Base-by-base conservation (phyloP, 2,329 filamentous ascomycete species). In the Daldinia sp. region DNA sequence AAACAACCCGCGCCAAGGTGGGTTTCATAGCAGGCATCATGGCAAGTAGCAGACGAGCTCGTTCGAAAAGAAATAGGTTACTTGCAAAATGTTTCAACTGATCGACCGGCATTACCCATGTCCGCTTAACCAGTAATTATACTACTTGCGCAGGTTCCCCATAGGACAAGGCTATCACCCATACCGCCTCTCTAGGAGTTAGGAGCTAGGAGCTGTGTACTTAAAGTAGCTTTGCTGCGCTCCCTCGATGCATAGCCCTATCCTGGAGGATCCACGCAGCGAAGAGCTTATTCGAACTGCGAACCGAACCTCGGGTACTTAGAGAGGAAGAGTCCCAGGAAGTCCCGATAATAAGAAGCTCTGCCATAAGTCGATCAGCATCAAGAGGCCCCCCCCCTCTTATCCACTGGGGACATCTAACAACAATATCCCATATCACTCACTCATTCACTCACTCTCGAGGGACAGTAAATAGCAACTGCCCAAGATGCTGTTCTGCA, bases 401-500 rank as follows among this genome's bases (percentile, higher is more conserved):
- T 26, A 33, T 51, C 7, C 13, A n/a, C 18, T 51, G 26, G 4
- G 26, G n/a, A 12, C 30, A n/a, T 48, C 42, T 10, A 37, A 7
- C n/a, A 35, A 26, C 9, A 35, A 7, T 10, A 35, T 6, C 2
- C 30, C 42, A 6, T 42, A 30, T 15, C 26, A 44, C n/a, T 18
- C 26, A 23, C 20, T 23, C 20, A 23, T 2, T 23, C 20, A 2
- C 20, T 23, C 23, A 41, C 23, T 13, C n/a, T 30, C 37, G 20
- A 54, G 57, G 15, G 57, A 18, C 30, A 33, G 37, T 39, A 10
- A 9, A 44, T 12, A 53, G 35, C 35, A 56, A 12, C 42, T 15
- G 30, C 18, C 67, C 72, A 74, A 67, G 46, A 76, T 76, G 74
- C 44, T 74, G 62, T 58, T 68, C 41, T 72, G 50, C 60, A 74